phyloP scores from a whole-genome alignment of 306 rosid species.

The Vigna angularis region DNA sequence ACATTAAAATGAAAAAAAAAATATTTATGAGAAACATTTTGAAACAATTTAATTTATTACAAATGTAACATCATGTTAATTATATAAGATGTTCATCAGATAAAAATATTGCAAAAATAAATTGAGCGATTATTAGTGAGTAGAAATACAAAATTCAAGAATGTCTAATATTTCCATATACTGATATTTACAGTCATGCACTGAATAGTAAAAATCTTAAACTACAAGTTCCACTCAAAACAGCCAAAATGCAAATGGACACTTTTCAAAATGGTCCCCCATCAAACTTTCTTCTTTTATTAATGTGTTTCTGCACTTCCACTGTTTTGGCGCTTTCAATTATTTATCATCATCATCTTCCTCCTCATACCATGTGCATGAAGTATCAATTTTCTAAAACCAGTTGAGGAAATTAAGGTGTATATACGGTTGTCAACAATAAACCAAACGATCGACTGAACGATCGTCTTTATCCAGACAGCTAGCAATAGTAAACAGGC shows the following conservation, averaged over 20 bases:
- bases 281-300: conserved; percentile 41
- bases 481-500: no score
- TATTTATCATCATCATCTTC: background rate
- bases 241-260: background rate
- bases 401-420: no score
- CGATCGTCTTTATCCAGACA: no score
- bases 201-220: background rate
- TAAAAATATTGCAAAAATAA: no score
- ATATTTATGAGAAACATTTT: no score
- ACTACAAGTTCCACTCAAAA: background rate
- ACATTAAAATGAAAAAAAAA: no score
- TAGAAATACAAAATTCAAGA: background rate
- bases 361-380: background rate
- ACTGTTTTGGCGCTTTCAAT: conserved; percentile 32
- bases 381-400: background rate
- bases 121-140: background rate
- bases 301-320: conserved; percentile 52
- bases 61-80: no score
- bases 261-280: conserved; percentile 42
- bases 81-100: no score
- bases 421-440: no score
- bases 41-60: no score
- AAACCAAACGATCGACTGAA: no score
- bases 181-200: background rate
- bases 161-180: background rate